phyloP scores from a whole-genome alignment of 768 basidiomycete species.

The Tricholoma sp. region DNA sequence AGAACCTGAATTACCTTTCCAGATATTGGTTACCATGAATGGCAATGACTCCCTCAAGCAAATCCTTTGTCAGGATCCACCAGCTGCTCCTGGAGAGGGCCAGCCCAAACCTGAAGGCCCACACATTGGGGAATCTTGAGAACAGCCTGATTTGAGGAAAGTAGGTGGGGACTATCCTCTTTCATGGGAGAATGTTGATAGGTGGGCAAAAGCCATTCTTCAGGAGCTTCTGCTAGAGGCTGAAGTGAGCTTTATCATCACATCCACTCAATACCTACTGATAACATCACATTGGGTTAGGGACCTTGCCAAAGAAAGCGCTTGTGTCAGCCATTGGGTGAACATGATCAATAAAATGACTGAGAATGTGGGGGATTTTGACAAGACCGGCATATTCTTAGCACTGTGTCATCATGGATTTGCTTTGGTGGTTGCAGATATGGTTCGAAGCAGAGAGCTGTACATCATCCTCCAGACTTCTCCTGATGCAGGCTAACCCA shows the following conservation, averaged over 20 bases:
- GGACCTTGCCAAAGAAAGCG: conserved; percentile 9
- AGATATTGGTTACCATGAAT: conserved; percentile 20
- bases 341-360: conserved; percentile 14
- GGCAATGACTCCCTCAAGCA: conserved; percentile 27
- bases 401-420: conserved; percentile 22
- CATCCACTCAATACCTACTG: background rate
- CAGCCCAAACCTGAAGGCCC: background rate
- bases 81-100: background rate
- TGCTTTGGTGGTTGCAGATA: conserved; percentile 12
- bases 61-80: conserved; percentile 1
- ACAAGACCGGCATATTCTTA: conserved; percentile 24
- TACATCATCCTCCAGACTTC: conserved; percentile 6
- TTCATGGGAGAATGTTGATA: conserved; percentile 15
- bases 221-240: conserved; percentile 1
- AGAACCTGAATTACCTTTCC: conserved; percentile 16
- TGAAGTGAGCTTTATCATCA: background rate
- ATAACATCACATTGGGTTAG: background rate
- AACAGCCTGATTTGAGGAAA: conserved; percentile 7
- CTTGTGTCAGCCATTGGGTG: conserved; percentile 19
- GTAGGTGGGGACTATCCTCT: conserved; percentile 16
- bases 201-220: conserved; percentile 15
- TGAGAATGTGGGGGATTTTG: conserved; percentile 20
- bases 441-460: conserved; percentile 22
- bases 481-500: background rate
- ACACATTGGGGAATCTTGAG: conserved; percentile 2